Evolutionary conservation across 2,329 filamentous ascomycete genomes (phyloP).

Genomic region (Purpureocillium lavendulum): DNA sequence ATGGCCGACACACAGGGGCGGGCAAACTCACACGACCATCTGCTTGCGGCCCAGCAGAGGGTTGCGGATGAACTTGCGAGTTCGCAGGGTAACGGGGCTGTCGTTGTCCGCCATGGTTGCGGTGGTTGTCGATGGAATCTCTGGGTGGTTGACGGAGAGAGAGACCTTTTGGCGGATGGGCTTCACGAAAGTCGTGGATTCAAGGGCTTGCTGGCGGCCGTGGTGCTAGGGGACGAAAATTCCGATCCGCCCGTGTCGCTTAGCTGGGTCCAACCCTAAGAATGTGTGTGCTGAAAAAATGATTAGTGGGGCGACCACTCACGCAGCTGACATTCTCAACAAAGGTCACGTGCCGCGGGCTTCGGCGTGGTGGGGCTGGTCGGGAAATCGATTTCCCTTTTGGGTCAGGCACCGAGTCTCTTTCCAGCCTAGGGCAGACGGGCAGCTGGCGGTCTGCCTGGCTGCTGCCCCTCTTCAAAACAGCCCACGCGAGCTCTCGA

Average conservation of each 20-base stretch:
- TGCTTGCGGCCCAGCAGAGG: conserved; percentile 97
- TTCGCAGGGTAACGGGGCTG: conserved; percentile 75
- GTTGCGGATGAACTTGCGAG: conserved; percentile 99
- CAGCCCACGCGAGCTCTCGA: background rate
- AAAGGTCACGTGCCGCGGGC: no score
- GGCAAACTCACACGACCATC: conserved; percentile 90
- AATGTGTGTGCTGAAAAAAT: conserved; percentile 1
- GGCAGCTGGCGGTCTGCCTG: no score
- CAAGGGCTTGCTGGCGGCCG: conserved; percentile 11
- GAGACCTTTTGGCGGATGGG: conserved; percentile 15
- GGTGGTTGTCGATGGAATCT: conserved; percentile 28
- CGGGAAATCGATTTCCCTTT: no score
- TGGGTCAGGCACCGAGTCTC: no score
- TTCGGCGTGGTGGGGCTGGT: no score
- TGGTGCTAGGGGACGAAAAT: conserved; percentile 23
- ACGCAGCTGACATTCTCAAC: background rate
- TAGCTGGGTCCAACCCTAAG: conserved; percentile 40
- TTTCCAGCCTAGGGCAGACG: no score
- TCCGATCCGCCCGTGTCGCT: conserved; percentile 27
- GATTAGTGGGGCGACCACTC: background rate
- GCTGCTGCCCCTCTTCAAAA: background rate
- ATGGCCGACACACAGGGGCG: background rate
- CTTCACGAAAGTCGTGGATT: conserved; percentile 19
- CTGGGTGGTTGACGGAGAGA: conserved; percentile 20
- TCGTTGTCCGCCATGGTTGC: conserved; percentile 84